Evolutionary conservation across 2,329 filamentous ascomycete genomes (phyloP).

Genomic region (Tympanopsis confertula): DNA sequence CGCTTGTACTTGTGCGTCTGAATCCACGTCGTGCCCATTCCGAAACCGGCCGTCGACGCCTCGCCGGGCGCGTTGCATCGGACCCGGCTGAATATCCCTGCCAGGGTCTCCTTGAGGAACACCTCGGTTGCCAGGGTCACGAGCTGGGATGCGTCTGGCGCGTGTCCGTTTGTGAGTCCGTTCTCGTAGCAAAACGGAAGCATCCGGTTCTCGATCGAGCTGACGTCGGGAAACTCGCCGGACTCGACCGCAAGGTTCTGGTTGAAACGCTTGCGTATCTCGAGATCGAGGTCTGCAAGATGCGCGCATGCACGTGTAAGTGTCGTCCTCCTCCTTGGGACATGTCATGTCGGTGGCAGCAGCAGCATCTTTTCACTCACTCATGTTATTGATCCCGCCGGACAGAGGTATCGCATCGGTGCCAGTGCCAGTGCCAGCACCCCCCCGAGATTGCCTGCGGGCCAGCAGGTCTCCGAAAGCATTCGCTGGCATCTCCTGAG

Average conservation of each 20-base stretch:
- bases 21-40: constrained; percentile 58
- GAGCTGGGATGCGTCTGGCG: constrained; percentile 47
- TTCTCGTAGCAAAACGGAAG: constrained; percentile 58
- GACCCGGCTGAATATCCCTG: constrained; percentile 51
- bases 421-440: constrained; percentile 1
- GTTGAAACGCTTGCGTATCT: constrained; percentile 54
- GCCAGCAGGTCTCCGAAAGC: constrained; percentile 39
- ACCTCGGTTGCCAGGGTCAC: constrained; percentile 55
- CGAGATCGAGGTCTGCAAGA: constrained; percentile 47
- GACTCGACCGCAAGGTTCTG: constrained; percentile 56
- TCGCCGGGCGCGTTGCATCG: constrained; percentile 54
- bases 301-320: constrained; percentile 4
- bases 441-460: too few relatives aligned
- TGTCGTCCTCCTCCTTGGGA: constrained; percentile 32
- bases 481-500: constrained; percentile 37
- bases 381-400: constrained; percentile 69
- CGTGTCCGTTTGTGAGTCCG: constrained; percentile 47
- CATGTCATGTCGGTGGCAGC: constrained; percentile 27
- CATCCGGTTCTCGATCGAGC: constrained; percentile 52
- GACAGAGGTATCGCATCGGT: constrained; percentile 58
- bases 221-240: constrained; percentile 57
- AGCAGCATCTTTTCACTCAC: constrained; percentile 32
- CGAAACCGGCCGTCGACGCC: constrained; percentile 48
- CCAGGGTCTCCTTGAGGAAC: constrained; percentile 55
- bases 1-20: constrained; percentile 69